A percentile compares a stretch with the other conserved stretches of the same genome.
Evolutionary conservation across 2,329 filamentous ascomycete genomes (phyloP).

Genomic region (Pestalotiopsis fici): DNA sequence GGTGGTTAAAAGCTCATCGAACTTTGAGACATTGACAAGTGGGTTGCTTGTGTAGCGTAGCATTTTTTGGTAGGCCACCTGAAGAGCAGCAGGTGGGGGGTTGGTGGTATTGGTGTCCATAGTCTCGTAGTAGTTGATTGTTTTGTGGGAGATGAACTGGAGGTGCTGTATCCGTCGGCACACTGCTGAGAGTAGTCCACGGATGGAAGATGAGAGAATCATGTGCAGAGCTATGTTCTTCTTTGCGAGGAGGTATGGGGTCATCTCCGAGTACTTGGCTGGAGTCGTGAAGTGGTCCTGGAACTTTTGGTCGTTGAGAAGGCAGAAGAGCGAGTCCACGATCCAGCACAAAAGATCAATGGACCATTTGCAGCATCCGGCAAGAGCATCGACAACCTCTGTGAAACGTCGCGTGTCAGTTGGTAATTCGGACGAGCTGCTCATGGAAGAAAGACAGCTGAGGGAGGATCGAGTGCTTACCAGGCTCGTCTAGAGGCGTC

Average conservation of each 20-base stretch:
- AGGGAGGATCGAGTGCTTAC: conserved; percentile 35
- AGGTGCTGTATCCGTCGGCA: conserved; percentile 65
- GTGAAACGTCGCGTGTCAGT: background rate
- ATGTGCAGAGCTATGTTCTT: conserved; percentile 63
- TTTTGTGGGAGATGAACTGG: conserved; percentile 47
- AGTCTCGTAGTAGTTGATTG: conserved; percentile 52
- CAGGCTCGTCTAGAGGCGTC: conserved; percentile 64
- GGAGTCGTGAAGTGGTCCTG: conserved; percentile 48
- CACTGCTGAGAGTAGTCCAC: conserved; percentile 70
- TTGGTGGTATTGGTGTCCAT: conserved; percentile 37
- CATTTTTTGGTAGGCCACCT: conserved; percentile 57
- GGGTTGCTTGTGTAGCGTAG: conserved; percentile 49
- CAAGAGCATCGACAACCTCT: conserved; percentile 73
- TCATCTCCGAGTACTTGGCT: conserved; percentile 49
- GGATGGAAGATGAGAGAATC: conserved; percentile 72
- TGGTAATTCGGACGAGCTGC: conserved; percentile 14
- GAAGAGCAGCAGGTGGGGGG: conserved; percentile 49
- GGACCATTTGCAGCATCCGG: conserved; percentile 78
- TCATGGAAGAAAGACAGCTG: background rate
- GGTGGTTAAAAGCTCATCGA: conserved; percentile 60
- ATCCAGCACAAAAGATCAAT: conserved; percentile 70
- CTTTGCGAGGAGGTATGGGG: conserved; percentile 50
- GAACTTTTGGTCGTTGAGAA: conserved; percentile 54
- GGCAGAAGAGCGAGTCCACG: conserved; percentile 57
- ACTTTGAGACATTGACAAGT: conserved; percentile 60